phyloP scores from a whole-genome alignment of 2,329 filamentous ascomycete genomes.

The Parastagonospora avenae region DNA sequence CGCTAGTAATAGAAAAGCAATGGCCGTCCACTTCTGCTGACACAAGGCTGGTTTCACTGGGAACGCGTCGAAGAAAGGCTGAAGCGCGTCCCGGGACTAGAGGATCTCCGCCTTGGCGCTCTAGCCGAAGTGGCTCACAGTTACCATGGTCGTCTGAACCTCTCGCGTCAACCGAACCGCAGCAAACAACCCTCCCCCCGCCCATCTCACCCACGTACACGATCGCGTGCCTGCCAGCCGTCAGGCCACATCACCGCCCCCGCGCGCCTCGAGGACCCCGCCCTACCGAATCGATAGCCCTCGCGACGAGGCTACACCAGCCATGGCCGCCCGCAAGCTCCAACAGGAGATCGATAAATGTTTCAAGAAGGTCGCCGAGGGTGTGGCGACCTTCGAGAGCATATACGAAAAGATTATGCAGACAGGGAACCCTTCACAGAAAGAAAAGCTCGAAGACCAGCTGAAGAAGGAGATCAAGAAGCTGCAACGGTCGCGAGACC shows the following conservation, averaged over 20 bases:
- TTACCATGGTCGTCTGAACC: constrained; percentile 20
- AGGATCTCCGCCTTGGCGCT: constrained; percentile 23
- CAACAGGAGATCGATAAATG: constrained; percentile 99
- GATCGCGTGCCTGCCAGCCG: constrained; percentile 21
- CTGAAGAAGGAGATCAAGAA: constrained; percentile 99
- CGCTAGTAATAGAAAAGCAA: too few species aligned
- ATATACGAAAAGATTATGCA: constrained; percentile 99
- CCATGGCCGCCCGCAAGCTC: constrained; percentile 94
- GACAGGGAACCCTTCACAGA: constrained; percentile 89
- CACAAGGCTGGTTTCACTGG: neutral
- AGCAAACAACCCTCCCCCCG: constrained; percentile 2
- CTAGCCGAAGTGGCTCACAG: constrained; percentile 31
- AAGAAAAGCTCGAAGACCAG: constrained; percentile 97
- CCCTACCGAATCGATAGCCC: constrained; percentile 20
- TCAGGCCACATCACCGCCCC: constrained; percentile 11
- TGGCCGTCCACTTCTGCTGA: too few species aligned
- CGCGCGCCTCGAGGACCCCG: constrained; percentile 16
- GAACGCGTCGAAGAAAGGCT: neutral
- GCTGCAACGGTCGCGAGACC: constrained; percentile 92
- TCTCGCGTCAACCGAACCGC: constrained; percentile 15
- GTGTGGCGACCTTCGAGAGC: constrained; percentile 86
- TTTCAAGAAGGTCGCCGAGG: constrained; percentile 98
- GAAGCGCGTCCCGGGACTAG: neutral
- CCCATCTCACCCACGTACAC: constrained; percentile 22
- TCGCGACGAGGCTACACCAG: constrained; percentile 46